These are phyloP conservation scores for Xanthoconium separans DNA, from an alignment of 1,284 basidiomycete genomes.

Conservation along the genomic window DNA sequence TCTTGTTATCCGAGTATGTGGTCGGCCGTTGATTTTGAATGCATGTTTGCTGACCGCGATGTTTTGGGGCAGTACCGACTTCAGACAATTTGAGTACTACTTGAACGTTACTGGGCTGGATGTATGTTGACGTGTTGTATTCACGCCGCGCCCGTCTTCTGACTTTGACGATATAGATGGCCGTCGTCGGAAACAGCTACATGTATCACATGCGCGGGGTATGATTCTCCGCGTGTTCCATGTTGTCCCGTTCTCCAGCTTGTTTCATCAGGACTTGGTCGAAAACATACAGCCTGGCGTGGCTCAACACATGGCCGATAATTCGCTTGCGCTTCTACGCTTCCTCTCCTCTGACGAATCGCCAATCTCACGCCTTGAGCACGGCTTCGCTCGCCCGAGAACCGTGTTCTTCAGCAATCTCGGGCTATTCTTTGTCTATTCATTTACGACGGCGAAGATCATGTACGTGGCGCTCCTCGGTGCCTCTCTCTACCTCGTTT, in stretches of 20 bases:
- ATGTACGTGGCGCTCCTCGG: slow-evolving; percentile 59
- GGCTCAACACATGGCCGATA: slow-evolving; percentile 91
- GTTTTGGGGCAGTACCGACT: slow-evolving; percentile 73
- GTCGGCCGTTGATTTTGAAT: not conserved
- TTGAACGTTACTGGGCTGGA: slow-evolving; percentile 85
- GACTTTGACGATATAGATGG: slow-evolving; percentile 63
- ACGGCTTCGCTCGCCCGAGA: slow-evolving; percentile 54
- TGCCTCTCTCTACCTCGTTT: slow-evolving; percentile 47
- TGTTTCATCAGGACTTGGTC: slow-evolving; percentile 61
- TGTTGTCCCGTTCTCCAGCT: slow-evolving; percentile 10
- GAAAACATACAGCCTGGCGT: slow-evolving; percentile 82
- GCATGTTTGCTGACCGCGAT: slow-evolving; percentile 12
- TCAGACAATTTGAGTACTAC: slow-evolving; percentile 93
- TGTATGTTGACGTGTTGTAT: slow-evolving; percentile 41
- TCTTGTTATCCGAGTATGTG: slow-evolving; percentile 87
- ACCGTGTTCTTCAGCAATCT: slow-evolving; percentile 81
- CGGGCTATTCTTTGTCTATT: slow-evolving; percentile 72
- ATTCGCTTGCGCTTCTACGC: slow-evolving; percentile 79
- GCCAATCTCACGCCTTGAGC: slow-evolving; percentile 58
- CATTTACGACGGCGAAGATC: slow-evolving; percentile 69
- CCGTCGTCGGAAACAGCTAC: slow-evolving; percentile 91
- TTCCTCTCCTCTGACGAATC: slow-evolving; percentile 75
- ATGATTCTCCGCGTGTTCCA: slow-evolving; percentile 3
- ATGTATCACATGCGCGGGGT: slow-evolving; percentile 88
- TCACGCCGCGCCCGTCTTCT: not conserved